Percentiles rank a stretch among this genome's conserved stretches.
Evolutionary conservation across 768 basidiomycete genomes (phyloP).

Genomic region (Paxillus involutus): DNA sequence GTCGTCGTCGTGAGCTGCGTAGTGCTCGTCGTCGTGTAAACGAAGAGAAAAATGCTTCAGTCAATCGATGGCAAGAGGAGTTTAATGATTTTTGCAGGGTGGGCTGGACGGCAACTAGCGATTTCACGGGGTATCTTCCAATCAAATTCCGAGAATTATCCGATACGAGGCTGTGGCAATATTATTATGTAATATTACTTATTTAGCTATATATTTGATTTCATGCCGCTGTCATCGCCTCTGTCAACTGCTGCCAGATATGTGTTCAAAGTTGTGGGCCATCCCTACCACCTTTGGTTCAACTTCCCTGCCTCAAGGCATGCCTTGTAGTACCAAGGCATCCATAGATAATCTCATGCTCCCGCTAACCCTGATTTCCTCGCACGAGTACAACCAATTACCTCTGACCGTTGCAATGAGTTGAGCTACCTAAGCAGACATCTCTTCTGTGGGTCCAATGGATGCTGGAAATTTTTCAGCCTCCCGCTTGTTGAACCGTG

Average conservation of each 20-base stretch:
- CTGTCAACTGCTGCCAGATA: neutral
- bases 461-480: no score
- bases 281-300: neutral
- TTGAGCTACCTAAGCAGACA: slow-evolving; percentile 1
- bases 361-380: neutral
- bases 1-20: neutral
- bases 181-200: neutral
- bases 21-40: neutral
- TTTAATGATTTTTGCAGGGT: neutral
- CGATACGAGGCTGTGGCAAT: slow-evolving; percentile 2
- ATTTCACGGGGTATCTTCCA: slow-evolving; percentile 3
- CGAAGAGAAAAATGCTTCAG: neutral
- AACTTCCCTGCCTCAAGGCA: slow-evolving; percentile 6
- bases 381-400: neutral
- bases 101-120: neutral
- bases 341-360: slow-evolving; percentile 1
- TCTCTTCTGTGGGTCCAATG: no score
- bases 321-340: neutral
- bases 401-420: neutral
- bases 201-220: no score
- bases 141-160: slow-evolving; percentile 3
- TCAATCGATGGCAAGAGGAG: neutral
- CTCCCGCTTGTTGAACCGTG: neutral
- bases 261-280: neutral
- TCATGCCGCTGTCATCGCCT: neutral